phyloP scores from a whole-genome alignment of 2,329 filamentous ascomycete species.

The Rutstroemia sp. region DNA sequence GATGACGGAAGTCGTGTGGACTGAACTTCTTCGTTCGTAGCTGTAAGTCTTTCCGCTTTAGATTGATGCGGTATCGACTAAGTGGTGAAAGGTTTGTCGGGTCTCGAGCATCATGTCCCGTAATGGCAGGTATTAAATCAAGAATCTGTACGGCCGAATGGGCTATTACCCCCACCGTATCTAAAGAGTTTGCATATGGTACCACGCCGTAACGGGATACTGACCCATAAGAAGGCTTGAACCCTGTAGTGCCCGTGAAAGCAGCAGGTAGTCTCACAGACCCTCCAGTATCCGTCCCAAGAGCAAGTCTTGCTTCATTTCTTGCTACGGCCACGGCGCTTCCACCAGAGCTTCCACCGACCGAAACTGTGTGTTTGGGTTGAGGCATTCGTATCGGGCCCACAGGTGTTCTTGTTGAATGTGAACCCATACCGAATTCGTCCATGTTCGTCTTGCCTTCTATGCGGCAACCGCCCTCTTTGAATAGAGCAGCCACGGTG shows the following conservation, averaged over 20 bases:
- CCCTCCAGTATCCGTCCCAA: constrained; percentile 85
- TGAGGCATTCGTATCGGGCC: constrained; percentile 47
- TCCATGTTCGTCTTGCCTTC: constrained; percentile 89
- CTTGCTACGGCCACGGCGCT: constrained; percentile 78
- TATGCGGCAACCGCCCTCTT: constrained; percentile 48
- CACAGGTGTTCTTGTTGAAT: constrained; percentile 61
- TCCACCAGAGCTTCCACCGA: constrained; percentile 87
- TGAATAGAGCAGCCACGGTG: constrained; percentile 66
- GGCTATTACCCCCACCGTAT: constrained; percentile 62
- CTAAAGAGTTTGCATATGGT: constrained; percentile 66
- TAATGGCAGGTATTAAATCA: constrained; percentile 21
- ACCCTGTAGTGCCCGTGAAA: constrained; percentile 61
- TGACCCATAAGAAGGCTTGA: constrained; percentile 66
- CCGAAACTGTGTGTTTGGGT: constrained; percentile 39
- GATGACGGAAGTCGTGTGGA: background rate
- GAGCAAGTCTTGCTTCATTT: constrained; percentile 50
- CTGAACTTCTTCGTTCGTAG: background rate
- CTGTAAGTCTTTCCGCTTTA: background rate
- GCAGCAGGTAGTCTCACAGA: constrained; percentile 64
- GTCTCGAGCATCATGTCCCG: constrained; percentile 18
- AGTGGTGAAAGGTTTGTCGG: constrained; percentile 48
- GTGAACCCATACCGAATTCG: constrained; percentile 92
- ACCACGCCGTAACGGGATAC: constrained; percentile 64
- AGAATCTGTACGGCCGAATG: constrained; percentile 32
- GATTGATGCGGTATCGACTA: constrained; percentile 33